A percentile compares a stretch with the other conserved stretches of the same genome.
These are phyloP conservation scores for Papiliotrema flavescens DNA, from an alignment of 1,284 basidiomycete species.

Conservation along the genomic window DNA sequence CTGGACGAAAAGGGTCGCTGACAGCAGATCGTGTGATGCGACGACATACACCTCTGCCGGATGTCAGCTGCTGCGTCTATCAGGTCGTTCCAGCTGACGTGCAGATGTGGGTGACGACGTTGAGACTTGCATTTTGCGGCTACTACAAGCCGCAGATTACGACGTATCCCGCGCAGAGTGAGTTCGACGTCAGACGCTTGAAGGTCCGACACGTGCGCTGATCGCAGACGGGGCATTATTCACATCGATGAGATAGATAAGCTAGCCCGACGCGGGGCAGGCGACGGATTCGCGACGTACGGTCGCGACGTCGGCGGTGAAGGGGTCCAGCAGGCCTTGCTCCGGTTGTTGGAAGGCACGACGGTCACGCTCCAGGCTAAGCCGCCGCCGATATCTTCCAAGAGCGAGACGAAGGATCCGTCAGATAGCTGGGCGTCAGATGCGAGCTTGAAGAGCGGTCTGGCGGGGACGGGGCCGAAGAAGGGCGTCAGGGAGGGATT, in stretches of 20 bases:
- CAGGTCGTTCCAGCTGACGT: constrained; percentile 11
- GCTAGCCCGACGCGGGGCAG: constrained; percentile 65
- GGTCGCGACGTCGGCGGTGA: constrained; percentile 91
- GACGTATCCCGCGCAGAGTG: constrained; percentile 64
- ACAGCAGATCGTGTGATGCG: constrained; percentile 45
- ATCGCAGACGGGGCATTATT: constrained; percentile 74
- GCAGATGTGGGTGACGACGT: constrained; percentile 92
- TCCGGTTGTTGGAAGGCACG: constrained; percentile 91
- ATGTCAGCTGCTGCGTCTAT: constrained; percentile 29
- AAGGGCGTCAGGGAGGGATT: constrained; percentile 44
- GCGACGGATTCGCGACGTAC: constrained; percentile 52
- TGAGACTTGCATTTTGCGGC: constrained; percentile 77
- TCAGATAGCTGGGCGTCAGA: constrained; percentile 36
- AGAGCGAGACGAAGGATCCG: constrained; percentile 8
- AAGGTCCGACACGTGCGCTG: constrained; percentile 1
- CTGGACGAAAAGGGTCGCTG: constrained; percentile 53
- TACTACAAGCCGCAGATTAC: constrained; percentile 81
- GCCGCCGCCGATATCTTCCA: constrained; percentile 29
- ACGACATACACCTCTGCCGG: constrained; percentile 52
- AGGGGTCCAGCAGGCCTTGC: constrained; percentile 87
- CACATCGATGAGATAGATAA: constrained; percentile 98
- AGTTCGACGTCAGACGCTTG: constrained; percentile 5
- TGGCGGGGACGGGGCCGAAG: constrained; percentile 29
- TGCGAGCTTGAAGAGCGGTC: constrained; percentile 36
- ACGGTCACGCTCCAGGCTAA: constrained; percentile 71